Evolutionary conservation across 768 basidiomycete genomes (phyloP).

Genomic region (Brasilioporus rufonigricans): DNA sequence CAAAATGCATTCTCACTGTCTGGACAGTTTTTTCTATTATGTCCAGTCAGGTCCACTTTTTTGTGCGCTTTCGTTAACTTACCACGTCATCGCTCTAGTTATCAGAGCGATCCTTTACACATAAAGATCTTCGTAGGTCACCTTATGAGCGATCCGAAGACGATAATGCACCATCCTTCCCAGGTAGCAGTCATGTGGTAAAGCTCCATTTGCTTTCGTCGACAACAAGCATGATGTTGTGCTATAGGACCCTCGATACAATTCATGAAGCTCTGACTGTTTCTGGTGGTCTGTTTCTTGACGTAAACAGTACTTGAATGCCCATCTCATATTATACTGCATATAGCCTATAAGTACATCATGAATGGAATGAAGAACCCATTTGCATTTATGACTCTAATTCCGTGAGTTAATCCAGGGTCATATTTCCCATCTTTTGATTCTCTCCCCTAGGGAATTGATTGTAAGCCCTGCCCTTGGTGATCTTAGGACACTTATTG

Average conservation of each 20-base stretch:
- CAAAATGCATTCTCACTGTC: neutral
- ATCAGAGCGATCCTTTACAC: neutral
- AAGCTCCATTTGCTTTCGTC: neutral
- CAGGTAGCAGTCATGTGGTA: too few species aligned
- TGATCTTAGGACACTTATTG: neutral
- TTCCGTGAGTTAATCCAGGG: neutral
- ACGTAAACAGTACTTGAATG: neutral
- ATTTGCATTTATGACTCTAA: too few species aligned
- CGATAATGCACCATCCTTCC: neutral
- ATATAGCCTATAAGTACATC: neutral
- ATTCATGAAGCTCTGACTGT: too few species aligned
- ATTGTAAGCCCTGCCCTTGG: neutral
- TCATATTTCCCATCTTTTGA: neutral
- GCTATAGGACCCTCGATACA: neutral
- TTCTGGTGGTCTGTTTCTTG: neutral
- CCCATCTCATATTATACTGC: neutral
- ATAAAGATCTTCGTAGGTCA: neutral
- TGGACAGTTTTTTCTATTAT: too few species aligned
- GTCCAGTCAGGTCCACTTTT: too few species aligned
- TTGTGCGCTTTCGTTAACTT: neutral
- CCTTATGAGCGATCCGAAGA: too few species aligned
- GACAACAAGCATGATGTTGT: neutral
- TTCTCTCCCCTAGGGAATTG: neutral
- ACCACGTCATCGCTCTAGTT: neutral
- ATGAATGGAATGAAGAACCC: neutral